Evolutionary conservation across 2,329 filamentous ascomycete genomes (phyloP), one percentile per base, ranked within the genome.

Genomic region (Hypoxylon sp.): DNA sequence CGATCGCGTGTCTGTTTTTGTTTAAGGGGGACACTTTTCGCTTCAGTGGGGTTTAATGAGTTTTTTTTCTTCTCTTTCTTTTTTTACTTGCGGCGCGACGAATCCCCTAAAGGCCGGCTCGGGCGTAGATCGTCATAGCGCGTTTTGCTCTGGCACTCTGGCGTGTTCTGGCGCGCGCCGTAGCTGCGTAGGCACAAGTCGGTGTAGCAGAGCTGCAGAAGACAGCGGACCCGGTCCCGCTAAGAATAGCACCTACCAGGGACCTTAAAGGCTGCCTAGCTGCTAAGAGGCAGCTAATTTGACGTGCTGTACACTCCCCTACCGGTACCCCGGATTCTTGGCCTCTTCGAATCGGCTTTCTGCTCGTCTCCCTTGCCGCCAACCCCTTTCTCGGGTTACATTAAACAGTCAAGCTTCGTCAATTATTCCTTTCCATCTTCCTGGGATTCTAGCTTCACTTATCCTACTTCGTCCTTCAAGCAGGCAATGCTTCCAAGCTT

Each of bases 321-420:
- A 4, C 31, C 48, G 49, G 42, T 52, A 60, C 57, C 60, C 60
- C 57, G 47, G 57, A 63, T 63, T 59, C 49, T 63, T 57, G 40
- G 48, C 42, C 26, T 24, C 8, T 5, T n/a, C n/a, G 31, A 35
- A 17, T 17, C 9, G 31, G n/a, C n/a, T 35, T 17, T 7, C 9
- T 29, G 9, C 8, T 29, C 9, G 13, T 29, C 13, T 4, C 31
- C 31, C n/a, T 20, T 11, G 3, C 20, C 13, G 6, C n/a, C 17
- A 17, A 17, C 31, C 31, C 31, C 31, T 17, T 35, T 35, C n/a
- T 17, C n/a, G 10, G 31, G n/a, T 35, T 15, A 17, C 31, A 4
- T 35, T 15, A 8, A 7, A 17, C 17, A 35, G 31, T 3, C 17
- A 4, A 4, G 5, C n/a, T 35, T 7, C 3, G 15, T n/a, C 11